Base-by-base conservation (phyloP, 306 rosid genomes). In the Cicer judaicum region DNA sequence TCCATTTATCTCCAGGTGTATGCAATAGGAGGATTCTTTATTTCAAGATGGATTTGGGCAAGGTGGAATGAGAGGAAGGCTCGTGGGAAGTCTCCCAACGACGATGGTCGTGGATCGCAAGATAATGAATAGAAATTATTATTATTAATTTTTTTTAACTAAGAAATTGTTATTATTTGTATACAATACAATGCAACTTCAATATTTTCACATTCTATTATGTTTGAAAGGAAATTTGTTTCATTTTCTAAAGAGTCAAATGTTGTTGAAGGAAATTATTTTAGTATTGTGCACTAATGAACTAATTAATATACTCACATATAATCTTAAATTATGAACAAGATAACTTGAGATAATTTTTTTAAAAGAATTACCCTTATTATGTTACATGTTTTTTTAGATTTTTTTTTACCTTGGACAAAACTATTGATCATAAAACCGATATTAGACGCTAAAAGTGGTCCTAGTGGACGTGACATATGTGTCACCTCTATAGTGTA, bases 21-120 rank as follows among this genome's bases (percentile, higher is more conserved):
- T 59, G 96, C 95, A 39, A 62, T 94, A 2, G 96, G 92, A 36
- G 92, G 86, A 65, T 47, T 84, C 82, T 76, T 91, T 39, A 70
- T 93, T 61, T 77, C 85, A 64, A 81, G 75, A 82, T 93, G 98
- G 98, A 34, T 85, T 42, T 88, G 91, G 96, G 93, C 91, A 69
- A 88, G 89, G 84, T 93, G 97, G 97, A 89, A 83, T 36, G 98
- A 91, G 83, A 91, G 92, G 82, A 85, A 79, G 83, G 84, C 50
- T 4, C 70, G 52, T 61, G 89, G 89, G 60, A 72, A 41, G 59
- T 54, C 89, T 47, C 78, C 89, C 38, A 64, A 85, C 38, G 88
- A 86, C 39, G 81, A 86, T 41, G 77, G 69, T 48, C 41, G 8
- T 49, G 47, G 34, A 19, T 16, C 83, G n/a, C 49, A 56, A 15